Conservation (phyloP, 1,284 basidiomycete species). For the Singerocomus inundabilis region DNA sequence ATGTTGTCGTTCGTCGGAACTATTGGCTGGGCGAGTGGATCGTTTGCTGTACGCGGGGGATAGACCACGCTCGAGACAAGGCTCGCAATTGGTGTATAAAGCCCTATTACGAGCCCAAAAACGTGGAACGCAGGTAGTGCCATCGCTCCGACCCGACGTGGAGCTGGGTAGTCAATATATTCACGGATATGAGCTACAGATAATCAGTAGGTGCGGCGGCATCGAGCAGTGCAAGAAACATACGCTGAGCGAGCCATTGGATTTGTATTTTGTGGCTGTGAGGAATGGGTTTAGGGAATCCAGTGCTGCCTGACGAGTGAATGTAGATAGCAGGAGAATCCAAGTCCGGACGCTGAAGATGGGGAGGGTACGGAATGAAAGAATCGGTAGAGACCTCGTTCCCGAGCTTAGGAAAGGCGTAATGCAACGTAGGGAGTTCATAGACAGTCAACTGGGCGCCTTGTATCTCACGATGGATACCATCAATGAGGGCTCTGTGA, state of each 20-base stretch:
- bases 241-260: conserved; percentile 2
- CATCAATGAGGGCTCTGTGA: conserved; percentile 4
- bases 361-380: conserved; percentile 1
- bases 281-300: conserved; percentile 4
- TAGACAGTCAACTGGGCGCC: not conserved
- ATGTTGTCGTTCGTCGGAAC: conserved; percentile 1
- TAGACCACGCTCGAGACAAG: conserved; percentile 4
- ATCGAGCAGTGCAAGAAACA: not conserved
- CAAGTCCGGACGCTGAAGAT: not conserved
- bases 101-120: conserved; percentile 3
- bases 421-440: not conserved
- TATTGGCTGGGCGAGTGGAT: not conserved
- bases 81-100: conserved; percentile 6
- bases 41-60: conserved; percentile 4
- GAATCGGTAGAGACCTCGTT: not conserved
- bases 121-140: conserved; percentile 19
- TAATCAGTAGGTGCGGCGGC: too few species aligned
- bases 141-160: conserved; percentile 19
- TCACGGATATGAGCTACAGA: too few species aligned
- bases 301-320: conserved; percentile 11
- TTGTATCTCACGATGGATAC: not conserved
- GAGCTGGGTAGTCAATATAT: too few species aligned
- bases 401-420: conserved; percentile 4
- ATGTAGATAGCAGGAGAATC: conserved; percentile 7
- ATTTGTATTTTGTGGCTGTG: conserved; percentile 1